Base-by-base conservation (phyloP, 257 asterid species). In the Asclepias syriaca region DNA sequence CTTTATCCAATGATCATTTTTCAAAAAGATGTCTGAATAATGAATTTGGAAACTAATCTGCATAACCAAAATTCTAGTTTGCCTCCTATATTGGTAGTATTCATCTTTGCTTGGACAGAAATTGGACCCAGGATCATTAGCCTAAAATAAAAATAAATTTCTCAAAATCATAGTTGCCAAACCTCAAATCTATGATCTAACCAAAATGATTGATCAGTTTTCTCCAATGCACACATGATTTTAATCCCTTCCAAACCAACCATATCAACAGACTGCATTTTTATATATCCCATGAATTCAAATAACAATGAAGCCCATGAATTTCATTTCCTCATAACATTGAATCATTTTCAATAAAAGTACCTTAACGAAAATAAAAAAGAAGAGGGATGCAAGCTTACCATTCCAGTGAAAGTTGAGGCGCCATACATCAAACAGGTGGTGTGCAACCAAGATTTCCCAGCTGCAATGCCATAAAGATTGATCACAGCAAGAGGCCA, bases 361-460 rank as follows among this genome's bases (percentile, higher is more conserved):
- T 3, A 18, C 39, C 4, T 34, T 4, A 34, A 34, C 37, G 4
- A 34, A 4, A 1, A 4, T 34, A 34, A 34, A 34, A 4, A 64
- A n/a, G 50, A 37, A 64, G 49, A 37, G 29, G 16, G 12, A 64
- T 71, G 29, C 6, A 19, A 59, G 65, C 59, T 55, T 71, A 95
- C 99, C 98, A 91, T 82, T 63, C 88, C 34, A 66, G 93, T 84
- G 59, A 87, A 67, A 77, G 86, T 50, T 74, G 95, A 89, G 66
- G 74, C 87, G 55, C 99, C 99, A 81, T 85, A 92, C 27, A 92
- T 68, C 95, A 92, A 85, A 81, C 93, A 91, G 78, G 96, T 80
- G 78, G 96, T 87, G 85, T 76, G 79, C 70, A 86, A 56, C 99
- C 99, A 95, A 34, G 98, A 77, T 71, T 85, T 94, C 8, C 89